Evolutionary conservation across 2,329 filamentous ascomycete species (phyloP).

Genomic region (Pestalotiopsis sp.): DNA sequence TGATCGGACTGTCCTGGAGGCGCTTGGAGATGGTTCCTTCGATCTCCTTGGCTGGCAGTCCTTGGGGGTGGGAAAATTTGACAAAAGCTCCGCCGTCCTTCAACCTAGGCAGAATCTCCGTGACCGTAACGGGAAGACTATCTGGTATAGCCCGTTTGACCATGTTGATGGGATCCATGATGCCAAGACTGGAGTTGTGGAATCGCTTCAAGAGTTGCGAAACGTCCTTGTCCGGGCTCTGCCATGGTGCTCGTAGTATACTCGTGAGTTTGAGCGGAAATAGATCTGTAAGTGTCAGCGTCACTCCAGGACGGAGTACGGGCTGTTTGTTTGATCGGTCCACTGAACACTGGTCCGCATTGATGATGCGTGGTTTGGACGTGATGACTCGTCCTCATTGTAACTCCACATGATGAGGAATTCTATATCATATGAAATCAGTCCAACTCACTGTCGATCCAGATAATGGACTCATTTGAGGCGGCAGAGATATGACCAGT

Average conservation of each 20-base stretch:
- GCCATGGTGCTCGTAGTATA: conserved; percentile 49
- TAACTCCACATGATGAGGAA: background rate
- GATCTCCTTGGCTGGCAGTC: conserved; percentile 53
- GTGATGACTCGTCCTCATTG: background rate
- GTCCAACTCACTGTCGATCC: conserved; percentile 75
- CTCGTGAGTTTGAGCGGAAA: conserved; percentile 75
- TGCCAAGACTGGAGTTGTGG: conserved; percentile 51
- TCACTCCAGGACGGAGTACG: background rate
- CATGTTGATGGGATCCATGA: conserved; percentile 54
- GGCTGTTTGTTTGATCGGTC: background rate
- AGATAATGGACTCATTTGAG: conserved; percentile 81
- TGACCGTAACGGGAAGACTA: conserved; percentile 68
- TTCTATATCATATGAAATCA: no score
- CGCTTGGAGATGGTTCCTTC: conserved; percentile 64
- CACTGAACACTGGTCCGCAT: background rate
- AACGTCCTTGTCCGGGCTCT: conserved; percentile 49
- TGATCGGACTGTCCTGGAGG: conserved; percentile 71
- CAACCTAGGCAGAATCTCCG: conserved; percentile 79
- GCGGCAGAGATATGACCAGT: conserved; percentile 80
- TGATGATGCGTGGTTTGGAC: background rate
- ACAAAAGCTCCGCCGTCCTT: conserved; percentile 95
- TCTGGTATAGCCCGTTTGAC: conserved; percentile 66
- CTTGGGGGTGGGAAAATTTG: conserved; percentile 46
- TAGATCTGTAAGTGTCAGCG: conserved; percentile 61
- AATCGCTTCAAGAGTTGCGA: conserved; percentile 54